phyloP scores from a whole-genome alignment of 176 grass and related monocot genomes.

The maize (Zea mays) region DNA sequence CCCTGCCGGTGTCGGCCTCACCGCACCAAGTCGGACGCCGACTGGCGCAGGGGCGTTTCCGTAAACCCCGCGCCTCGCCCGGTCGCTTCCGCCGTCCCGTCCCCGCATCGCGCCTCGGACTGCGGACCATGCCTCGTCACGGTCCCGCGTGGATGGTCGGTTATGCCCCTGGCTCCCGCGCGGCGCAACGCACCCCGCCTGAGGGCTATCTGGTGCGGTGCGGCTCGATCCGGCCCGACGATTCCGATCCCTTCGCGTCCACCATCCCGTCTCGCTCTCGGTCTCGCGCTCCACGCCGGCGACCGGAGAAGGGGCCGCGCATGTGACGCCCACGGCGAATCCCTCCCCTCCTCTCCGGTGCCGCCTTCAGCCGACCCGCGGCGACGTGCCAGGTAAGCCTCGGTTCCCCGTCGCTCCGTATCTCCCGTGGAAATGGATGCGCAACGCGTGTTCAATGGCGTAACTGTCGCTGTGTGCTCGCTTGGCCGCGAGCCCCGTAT shows the following conservation, averaged over 20 bases:
- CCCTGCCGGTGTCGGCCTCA: conserved; percentile 16
- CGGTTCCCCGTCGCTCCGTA: background rate
- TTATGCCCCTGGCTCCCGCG: background rate
- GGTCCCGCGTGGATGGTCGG: background rate
- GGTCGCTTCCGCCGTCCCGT: background rate
- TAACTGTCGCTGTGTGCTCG: background rate
- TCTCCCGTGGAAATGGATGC: conserved; percentile 4
- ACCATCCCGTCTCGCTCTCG: conserved; percentile 11
- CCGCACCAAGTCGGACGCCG: conserved; percentile 24
- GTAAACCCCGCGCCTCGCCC: background rate
- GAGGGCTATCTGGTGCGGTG: conserved; percentile 26
- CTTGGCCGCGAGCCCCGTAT: background rate
- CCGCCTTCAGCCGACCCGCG: background rate
- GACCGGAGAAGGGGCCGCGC: conserved; percentile 5
- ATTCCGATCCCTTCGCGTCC: conserved; percentile 20
- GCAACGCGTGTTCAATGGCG: background rate
- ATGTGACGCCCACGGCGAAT: background rate
- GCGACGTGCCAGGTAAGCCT: conserved; percentile 12
- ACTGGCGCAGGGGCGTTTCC: conserved; percentile 22
- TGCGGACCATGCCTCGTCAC: conserved; percentile 20
- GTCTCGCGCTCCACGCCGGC: background rate
- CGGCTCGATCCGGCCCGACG: conserved; percentile 22
- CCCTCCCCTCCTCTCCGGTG: background rate
- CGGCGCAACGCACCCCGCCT: background rate
- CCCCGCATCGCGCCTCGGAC: background rate